Percentiles rank a stretch among this genome's conserved stretches.
Conservation (phyloP, 139 green algal genomes). For the Gonium pectorale region DNA sequence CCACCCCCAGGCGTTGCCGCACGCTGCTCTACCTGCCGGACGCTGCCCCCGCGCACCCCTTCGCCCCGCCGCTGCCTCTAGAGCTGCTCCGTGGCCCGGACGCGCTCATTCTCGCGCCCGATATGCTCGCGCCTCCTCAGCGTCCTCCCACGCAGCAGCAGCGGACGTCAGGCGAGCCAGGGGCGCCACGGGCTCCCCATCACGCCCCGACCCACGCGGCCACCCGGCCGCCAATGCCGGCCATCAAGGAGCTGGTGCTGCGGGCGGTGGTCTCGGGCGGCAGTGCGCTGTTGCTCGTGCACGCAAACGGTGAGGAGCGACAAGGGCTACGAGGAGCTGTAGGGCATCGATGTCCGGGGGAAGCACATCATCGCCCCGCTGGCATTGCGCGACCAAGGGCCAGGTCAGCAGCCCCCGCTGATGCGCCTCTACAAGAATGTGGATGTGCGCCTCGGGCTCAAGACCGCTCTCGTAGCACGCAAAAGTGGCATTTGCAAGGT, state of each 20-base stretch:
- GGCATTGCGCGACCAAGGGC: no score
- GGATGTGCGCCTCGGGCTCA: no score
- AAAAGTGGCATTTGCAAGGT: no score
- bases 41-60: conserved; percentile 22
- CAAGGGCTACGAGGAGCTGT: no score
- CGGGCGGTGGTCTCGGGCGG: conserved; percentile 8
- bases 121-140: background rate
- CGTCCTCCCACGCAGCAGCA: background rate
- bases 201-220: background rate
- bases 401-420: no score
- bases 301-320: no score
- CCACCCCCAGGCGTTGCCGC: conserved; percentile 25
- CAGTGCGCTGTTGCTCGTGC: background rate
- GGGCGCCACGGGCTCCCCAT: no score
- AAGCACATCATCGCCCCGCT: no score
- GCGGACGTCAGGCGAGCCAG: no score
- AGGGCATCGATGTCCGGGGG: no score
- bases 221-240: background rate
- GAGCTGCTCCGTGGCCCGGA: background rate
- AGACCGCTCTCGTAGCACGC: no score
- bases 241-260: conserved; percentile 30
- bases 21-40: conserved; percentile 36
- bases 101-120: conserved; percentile 4
- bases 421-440: no score
- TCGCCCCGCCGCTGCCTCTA: conserved; percentile 34